Percentiles rank a stretch among this genome's conserved stretches.
Conservation (phyloP, 1,139 yeast genomes). For the Taphrina confusa region DNA sequence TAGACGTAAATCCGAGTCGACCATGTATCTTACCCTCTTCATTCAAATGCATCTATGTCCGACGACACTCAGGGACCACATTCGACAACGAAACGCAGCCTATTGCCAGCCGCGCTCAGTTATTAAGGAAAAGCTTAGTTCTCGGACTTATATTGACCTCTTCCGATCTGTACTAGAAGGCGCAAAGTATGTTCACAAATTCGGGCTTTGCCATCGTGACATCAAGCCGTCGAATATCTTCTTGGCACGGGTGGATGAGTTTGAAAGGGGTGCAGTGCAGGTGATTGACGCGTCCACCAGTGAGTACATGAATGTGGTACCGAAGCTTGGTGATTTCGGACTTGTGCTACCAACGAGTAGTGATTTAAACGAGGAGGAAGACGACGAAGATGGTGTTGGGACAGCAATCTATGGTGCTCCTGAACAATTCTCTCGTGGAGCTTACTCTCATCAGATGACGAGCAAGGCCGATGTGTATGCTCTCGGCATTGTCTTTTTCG, state of each 20-base stretch:
- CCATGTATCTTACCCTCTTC: slow-evolving; percentile 47
- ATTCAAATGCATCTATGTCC: slow-evolving; percentile 67
- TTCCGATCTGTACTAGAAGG: slow-evolving; percentile 89
- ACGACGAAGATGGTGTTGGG: slow-evolving; percentile 50
- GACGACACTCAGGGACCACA: slow-evolving; percentile 29
- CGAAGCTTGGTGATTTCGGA: slow-evolving; percentile 96
- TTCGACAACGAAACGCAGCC: slow-evolving; percentile 16
- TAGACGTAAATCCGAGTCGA: slow-evolving; percentile 11
- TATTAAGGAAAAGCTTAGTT: background rate
- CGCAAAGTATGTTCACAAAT: slow-evolving; percentile 81
- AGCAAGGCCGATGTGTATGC: slow-evolving; percentile 91
- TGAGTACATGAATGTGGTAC: background rate
- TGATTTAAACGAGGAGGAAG: slow-evolving; percentile 53
- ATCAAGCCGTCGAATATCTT: slow-evolving; percentile 93
- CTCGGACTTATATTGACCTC: slow-evolving; percentile 45
- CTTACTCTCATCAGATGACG: slow-evolving; percentile 69
- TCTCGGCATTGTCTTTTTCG: slow-evolving; percentile 89
- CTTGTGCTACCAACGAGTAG: slow-evolving; percentile 56
- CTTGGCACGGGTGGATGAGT: slow-evolving; percentile 82
- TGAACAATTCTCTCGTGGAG: slow-evolving; percentile 62
- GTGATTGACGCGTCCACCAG: background rate
- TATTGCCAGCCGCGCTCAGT: slow-evolving; percentile 8
- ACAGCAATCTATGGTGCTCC: slow-evolving; percentile 90
- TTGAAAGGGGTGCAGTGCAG: slow-evolving; percentile 43
- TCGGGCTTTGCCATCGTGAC: slow-evolving; percentile 93